Conservation (phyloP, 495 filamentous ascomycete genomes). For the Penicillium malachiteum region DNA sequence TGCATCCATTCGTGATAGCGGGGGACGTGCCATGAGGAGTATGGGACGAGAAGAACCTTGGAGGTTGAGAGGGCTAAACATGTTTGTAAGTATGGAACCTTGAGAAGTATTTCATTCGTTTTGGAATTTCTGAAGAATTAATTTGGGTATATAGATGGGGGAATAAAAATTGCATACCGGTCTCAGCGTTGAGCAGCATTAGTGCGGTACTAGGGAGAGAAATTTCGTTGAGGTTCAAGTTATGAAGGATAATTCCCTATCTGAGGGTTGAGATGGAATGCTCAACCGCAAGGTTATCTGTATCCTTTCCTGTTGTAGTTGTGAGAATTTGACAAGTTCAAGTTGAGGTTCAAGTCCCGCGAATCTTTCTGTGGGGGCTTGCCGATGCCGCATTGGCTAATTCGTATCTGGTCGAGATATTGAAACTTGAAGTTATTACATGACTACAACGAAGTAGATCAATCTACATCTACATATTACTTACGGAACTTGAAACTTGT, state of each 20-base stretch:
- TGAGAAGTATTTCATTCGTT: neutral
- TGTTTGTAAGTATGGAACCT: neutral
- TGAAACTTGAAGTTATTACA: too few relatives aligned
- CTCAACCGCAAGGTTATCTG: too few relatives aligned
- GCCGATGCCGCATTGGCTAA: too few relatives aligned
- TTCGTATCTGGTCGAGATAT: too few relatives aligned
- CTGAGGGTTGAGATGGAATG: too few relatives aligned
- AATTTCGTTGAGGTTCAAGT: too few relatives aligned
- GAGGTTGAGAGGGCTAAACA: constrained; percentile 63
- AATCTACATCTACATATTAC: neutral
- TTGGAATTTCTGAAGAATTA: neutral
- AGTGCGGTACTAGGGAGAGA: neutral
- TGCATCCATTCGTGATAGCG: constrained; percentile 91
- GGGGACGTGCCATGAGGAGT: constrained; percentile 75
- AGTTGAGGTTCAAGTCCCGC: too few relatives aligned
- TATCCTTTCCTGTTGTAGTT: too few relatives aligned
- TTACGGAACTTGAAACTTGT: neutral
- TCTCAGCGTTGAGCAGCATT: constrained; percentile 45
- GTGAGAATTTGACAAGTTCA: too few relatives aligned
- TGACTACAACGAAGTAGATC: neutral
- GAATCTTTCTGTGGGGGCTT: too few relatives aligned
- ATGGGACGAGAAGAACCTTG: constrained; percentile 74
- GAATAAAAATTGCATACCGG: constrained; percentile 26
- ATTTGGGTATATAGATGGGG: constrained; percentile 3
- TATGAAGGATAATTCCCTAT: too few relatives aligned